Conservation (phyloP, 2,329 filamentous ascomycete genomes). For the Capronia americana region DNA sequence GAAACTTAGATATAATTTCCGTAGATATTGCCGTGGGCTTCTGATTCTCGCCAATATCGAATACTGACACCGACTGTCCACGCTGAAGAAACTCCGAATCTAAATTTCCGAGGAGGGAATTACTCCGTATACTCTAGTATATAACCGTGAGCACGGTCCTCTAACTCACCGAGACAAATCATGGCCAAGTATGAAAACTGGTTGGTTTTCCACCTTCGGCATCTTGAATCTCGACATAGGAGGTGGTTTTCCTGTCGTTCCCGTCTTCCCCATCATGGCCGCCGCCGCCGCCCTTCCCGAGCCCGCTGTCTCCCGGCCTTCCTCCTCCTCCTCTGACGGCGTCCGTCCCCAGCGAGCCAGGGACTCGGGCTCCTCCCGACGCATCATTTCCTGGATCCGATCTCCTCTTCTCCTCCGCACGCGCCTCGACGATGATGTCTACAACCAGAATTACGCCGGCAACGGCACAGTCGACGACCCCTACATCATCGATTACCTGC, state of each 20-base stretch:
- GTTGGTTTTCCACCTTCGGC: slow-evolving; percentile 13
- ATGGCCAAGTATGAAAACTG: slow-evolving; percentile 9
- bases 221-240: slow-evolving; percentile 24
- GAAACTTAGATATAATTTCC: not conserved
- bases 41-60: slow-evolving; percentile 38
- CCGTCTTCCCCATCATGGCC: slow-evolving; percentile 33
- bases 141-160: slow-evolving; percentile 25
- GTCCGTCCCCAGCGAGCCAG: slow-evolving; percentile 34
- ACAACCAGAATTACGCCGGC: slow-evolving; percentile 42
- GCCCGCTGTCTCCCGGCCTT: slow-evolving; percentile 22
- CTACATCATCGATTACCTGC: slow-evolving; percentile 51
- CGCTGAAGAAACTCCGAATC: slow-evolving; percentile 40
- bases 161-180: slow-evolving; percentile 26
- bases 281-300: slow-evolving; percentile 29
- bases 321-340: slow-evolving; percentile 15
- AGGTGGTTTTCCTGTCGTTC: slow-evolving; percentile 27
- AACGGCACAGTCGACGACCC: slow-evolving; percentile 53
- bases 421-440: slow-evolving; percentile 42
- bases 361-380: slow-evolving; percentile 32
- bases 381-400: slow-evolving; percentile 25
- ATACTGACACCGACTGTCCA: slow-evolving; percentile 18
- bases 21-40: slow-evolving; percentile 41
- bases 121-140: slow-evolving; percentile 31
- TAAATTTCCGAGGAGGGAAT: slow-evolving; percentile 37
- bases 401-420: slow-evolving; percentile 30